phyloP scores from a whole-genome alignment of 1,139 yeast species.

The Blastobotrys apis region DNA sequence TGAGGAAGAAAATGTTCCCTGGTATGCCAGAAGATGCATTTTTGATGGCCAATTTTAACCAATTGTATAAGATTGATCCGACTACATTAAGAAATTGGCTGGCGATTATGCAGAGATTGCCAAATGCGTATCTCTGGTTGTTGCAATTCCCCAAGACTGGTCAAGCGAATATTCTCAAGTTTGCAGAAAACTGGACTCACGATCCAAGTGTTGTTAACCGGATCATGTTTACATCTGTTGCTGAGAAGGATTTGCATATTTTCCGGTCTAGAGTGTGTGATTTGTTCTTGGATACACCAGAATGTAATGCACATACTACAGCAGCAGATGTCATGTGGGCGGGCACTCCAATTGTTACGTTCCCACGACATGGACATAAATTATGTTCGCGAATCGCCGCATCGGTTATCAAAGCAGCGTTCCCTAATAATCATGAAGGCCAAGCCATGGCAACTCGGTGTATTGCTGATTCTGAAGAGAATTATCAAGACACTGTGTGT shows the following conservation, averaged over 20 bases:
- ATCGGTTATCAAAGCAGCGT: conserved; percentile 30
- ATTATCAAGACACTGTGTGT: conserved; percentile 30
- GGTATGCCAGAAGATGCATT: conserved; percentile 28
- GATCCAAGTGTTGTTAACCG: conserved; percentile 25
- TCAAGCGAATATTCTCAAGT: conserved; percentile 25
- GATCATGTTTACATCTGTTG: conserved; percentile 35
- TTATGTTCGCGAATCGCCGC: conserved; percentile 36
- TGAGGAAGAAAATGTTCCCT: conserved; percentile 31
- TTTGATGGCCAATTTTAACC: conserved; percentile 36
- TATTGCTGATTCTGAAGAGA: conserved; percentile 27
- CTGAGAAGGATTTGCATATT: conserved; percentile 33
- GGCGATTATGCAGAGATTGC: conserved; percentile 28
- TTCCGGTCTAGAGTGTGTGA: conserved; percentile 34
- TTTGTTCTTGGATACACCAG: conserved; percentile 36
- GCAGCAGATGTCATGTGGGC: conserved; percentile 37
- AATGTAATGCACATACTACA: conserved; percentile 39
- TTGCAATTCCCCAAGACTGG: conserved; percentile 35
- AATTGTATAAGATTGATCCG: conserved; percentile 37
- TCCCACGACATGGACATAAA: conserved; percentile 32
- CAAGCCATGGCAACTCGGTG: conserved; percentile 21
- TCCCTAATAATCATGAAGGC: conserved; percentile 23
- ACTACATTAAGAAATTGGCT: conserved; percentile 33
- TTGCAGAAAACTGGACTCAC: conserved; percentile 31
- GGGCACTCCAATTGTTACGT: conserved; percentile 35
- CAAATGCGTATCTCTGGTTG: conserved; percentile 34